Evolutionary conservation across 1,284 basidiomycete genomes (phyloP).

Genomic region (Anthracocystis walkeri): DNA sequence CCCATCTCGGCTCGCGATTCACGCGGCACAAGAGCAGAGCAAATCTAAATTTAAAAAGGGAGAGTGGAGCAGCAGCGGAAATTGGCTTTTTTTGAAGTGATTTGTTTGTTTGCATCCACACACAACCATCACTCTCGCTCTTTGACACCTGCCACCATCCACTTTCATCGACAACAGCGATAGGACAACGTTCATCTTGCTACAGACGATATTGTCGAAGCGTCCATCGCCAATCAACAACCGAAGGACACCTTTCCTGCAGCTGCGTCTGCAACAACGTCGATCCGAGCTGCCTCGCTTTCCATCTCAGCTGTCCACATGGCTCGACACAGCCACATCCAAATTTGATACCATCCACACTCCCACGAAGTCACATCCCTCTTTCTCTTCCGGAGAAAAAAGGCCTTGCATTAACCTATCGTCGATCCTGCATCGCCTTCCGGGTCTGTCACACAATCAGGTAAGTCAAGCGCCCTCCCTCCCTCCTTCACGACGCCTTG

Average conservation of each 20-base stretch:
- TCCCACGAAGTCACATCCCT: not conserved
- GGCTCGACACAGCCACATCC: constrained; percentile 40
- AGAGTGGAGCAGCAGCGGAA: not conserved
- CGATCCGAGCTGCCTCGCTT: constrained; percentile 46
- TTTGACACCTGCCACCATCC: constrained; percentile 7
- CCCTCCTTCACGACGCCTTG: not conserved
- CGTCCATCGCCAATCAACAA: not conserved
- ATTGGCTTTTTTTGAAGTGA: not conserved
- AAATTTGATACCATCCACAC: constrained; percentile 8
- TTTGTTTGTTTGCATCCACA: constrained; percentile 6
- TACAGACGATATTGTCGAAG: not conserved
- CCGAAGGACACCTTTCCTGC: not conserved
- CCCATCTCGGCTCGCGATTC: too few species aligned
- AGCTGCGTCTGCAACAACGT: constrained; percentile 30
- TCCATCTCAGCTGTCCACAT: constrained; percentile 42
- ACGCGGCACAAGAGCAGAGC: too few species aligned
- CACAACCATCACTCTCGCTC: not conserved
- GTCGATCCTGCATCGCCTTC: constrained; percentile 12
- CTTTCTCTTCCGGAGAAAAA: not conserved
- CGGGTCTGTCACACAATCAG: not conserved
- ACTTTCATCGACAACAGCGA: not conserved
- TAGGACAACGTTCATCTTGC: not conserved
- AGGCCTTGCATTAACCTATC: not conserved
- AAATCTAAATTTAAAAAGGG: not conserved
- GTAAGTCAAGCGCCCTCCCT: not conserved